A percentile compares a stretch with the other conserved stretches of the same genome.
phyloP scores from a whole-genome alignment of 148 eudicot species.

The Heliamphora exappendiculata region DNA sequence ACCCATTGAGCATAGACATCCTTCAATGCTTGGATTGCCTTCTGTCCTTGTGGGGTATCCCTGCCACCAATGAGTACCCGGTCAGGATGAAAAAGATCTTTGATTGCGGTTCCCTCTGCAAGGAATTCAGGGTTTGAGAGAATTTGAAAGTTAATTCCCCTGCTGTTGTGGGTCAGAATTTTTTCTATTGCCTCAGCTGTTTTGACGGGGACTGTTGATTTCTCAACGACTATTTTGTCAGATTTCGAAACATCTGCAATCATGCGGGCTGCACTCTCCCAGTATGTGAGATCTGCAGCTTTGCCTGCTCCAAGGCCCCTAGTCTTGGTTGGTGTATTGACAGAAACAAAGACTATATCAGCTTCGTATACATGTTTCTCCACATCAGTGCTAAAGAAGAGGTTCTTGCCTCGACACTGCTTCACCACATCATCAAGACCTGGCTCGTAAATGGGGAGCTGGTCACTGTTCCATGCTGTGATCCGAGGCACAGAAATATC shows the following conservation, averaged over 20 bases:
- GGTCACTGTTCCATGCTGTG: conserved; percentile 21
- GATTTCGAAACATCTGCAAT: conserved; percentile 74
- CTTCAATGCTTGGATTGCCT: conserved; percentile 58
- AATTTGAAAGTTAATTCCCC: conserved; percentile 13
- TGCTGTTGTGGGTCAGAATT: conserved; percentile 38
- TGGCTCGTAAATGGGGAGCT: conserved; percentile 15
- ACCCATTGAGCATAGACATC: conserved; percentile 69
- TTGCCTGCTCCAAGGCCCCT: conserved; percentile 18
- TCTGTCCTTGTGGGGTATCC: conserved; percentile 61
- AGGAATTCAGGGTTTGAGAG: conserved; percentile 71
- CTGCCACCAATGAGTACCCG: conserved; percentile 72
- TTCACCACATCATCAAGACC: conserved; percentile 35
- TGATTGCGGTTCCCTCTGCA: conserved; percentile 71
- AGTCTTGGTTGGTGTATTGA: conserved; percentile 14
- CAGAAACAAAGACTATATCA: conserved; percentile 46
- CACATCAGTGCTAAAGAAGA: conserved; percentile 69
- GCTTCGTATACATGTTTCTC: conserved; percentile 65
- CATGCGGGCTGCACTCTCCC: conserved; percentile 81
- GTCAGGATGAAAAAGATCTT: conserved; percentile 63
- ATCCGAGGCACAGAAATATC: conserved; percentile 58
- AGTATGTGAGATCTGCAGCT: conserved; percentile 25
- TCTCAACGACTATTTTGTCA: conserved; percentile 64
- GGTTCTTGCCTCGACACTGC: conserved; percentile 62
- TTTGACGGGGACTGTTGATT: conserved; percentile 70
- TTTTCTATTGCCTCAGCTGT: conserved; percentile 76